Percentiles rank a stretch among this genome's conserved stretches.
These are phyloP conservation scores for Mycocentrospora acerina DNA, from an alignment of 2,329 filamentous ascomycete species.

Conservation along the genomic window DNA sequence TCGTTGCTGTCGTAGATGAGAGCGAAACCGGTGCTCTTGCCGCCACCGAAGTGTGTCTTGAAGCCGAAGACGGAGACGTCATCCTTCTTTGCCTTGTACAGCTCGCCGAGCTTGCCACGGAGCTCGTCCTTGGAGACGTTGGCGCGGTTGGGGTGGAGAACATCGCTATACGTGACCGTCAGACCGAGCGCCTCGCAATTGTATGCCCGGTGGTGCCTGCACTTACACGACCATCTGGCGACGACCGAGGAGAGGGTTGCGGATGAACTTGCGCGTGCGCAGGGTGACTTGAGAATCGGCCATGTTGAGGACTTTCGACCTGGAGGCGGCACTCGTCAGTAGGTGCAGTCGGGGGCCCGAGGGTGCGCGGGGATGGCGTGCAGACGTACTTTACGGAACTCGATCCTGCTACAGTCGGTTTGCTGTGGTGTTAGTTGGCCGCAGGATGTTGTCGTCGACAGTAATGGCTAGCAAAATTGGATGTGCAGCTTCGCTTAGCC, in stretches of 20 bases:
- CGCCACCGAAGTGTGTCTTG: slow-evolving; percentile 98
- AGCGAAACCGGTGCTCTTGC: slow-evolving; percentile 99
- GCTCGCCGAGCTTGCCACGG: slow-evolving; percentile 85
- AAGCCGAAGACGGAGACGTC: slow-evolving; percentile 98
- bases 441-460: slow-evolving; percentile 17
- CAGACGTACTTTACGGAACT: slow-evolving; percentile 36
- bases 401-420: slow-evolving; percentile 37
- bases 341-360: slow-evolving; percentile 6
- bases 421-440: slow-evolving; percentile 33
- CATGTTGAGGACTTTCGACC: slow-evolving; percentile 64
- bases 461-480: slow-evolving; percentile 6
- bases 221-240: slow-evolving; percentile 99
- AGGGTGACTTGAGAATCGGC: slow-evolving; percentile 67
- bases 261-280: slow-evolving; percentile 99
- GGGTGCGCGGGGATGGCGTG: slow-evolving; percentile 8
- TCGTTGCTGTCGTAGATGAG: slow-evolving; percentile 98
- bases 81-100: slow-evolving; percentile 99
- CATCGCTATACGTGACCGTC: slow-evolving; percentile 68
- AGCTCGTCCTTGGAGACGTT: slow-evolving; percentile 99
- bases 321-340: slow-evolving; percentile 22
- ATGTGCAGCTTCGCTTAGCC: background rate
- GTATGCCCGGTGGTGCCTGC: slow-evolving; percentile 18
- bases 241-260: slow-evolving; percentile 97
- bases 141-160: slow-evolving; percentile 97
- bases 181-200: slow-evolving; percentile 25